phyloP scores from a whole-genome alignment of 2,329 filamentous ascomycete genomes.

The Mariannaea sp. region DNA sequence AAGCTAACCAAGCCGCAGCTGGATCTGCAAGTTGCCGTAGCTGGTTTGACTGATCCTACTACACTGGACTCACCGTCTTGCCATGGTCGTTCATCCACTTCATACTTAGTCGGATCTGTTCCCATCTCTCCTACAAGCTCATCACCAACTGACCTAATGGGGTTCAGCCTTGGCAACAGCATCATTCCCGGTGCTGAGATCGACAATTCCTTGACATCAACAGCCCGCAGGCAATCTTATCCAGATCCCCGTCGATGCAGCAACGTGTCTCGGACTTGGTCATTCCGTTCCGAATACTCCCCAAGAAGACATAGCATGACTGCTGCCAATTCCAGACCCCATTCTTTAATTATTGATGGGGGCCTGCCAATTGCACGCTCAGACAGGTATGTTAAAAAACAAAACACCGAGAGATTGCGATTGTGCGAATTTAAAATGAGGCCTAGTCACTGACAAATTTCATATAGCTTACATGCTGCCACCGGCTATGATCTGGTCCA shows the following conservation, averaged over 20 bases:
- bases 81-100: conserved; percentile 40
- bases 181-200: conserved; percentile 23
- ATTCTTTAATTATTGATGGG: conserved; percentile 25
- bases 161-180: conserved; percentile 29
- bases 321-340: conserved; percentile 21
- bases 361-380: conserved; percentile 24
- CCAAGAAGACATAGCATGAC: conserved; percentile 22
- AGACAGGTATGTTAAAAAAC: conserved; percentile 34
- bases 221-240: conserved; percentile 23
- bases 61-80: conserved; percentile 37
- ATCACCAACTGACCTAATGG: conserved; percentile 21
- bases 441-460: conserved; percentile 22
- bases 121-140: conserved; percentile 25
- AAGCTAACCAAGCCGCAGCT: conserved; percentile 58
- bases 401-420: not conserved
- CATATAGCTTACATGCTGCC: conserved; percentile 24
- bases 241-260: conserved; percentile 25
- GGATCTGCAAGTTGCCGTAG: conserved; percentile 46
- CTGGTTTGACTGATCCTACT: conserved; percentile 48
- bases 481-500: conserved; percentile 22
- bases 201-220: conserved; percentile 19
- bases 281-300: conserved; percentile 29
- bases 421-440: conserved; percentile 18
- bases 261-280: conserved; percentile 21
- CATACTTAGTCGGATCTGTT: conserved; percentile 40